Evolutionary conservation across 176 grass and related monocot genomes (phyloP).

Genomic region (Raddia distichophylla): DNA sequence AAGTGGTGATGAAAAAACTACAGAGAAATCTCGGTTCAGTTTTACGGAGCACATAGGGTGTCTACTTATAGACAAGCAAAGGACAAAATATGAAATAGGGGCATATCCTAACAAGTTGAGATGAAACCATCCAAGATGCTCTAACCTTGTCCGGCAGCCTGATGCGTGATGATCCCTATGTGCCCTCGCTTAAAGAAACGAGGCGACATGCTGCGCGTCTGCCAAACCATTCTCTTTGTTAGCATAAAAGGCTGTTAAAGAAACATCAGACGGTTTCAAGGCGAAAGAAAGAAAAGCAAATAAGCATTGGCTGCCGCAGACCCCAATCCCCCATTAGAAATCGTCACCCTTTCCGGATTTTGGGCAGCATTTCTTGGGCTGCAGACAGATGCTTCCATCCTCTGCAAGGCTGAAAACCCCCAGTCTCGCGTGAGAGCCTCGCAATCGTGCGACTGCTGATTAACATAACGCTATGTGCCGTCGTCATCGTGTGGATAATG

Average conservation of each 20-base stretch:
- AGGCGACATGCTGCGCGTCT: not conserved
- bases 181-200: slow-evolving; percentile 23
- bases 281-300: not conserved
- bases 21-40: too few relatives aligned
- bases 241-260: too few relatives aligned
- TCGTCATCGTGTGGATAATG: not conserved
- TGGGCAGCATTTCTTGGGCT: slow-evolving; percentile 37
- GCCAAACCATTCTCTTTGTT: not conserved
- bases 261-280: not conserved
- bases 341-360: slow-evolving; percentile 38
- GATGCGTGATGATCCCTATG: not conserved
- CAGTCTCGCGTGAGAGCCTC: slow-evolving; percentile 19
- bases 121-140: too few relatives aligned
- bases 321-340: slow-evolving; percentile 3
- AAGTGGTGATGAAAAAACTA: too few relatives aligned
- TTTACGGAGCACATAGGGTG: too few relatives aligned
- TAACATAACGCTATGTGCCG: not conserved
- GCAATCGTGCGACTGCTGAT: slow-evolving; percentile 16
- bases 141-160: not conserved
- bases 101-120: too few relatives aligned
- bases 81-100: too few relatives aligned
- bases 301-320: not conserved
- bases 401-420: not conserved
- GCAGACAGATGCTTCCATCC: slow-evolving; percentile 28
- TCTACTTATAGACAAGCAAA: too few relatives aligned